These are phyloP conservation scores for Glonium stellatum DNA, from an alignment of 495 filamentous ascomycete species.

Conservation along the genomic window DNA sequence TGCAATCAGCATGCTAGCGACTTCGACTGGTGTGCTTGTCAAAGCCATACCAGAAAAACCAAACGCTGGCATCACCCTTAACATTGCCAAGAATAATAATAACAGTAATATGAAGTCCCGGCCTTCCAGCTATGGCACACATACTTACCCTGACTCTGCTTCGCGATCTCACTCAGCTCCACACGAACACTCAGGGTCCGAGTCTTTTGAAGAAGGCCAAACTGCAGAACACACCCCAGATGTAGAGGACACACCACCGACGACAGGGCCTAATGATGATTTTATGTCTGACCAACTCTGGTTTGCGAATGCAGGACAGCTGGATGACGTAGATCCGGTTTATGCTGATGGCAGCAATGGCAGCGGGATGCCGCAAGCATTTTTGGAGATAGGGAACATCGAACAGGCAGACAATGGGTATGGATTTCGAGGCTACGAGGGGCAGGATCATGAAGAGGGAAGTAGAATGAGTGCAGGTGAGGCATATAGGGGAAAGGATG, in stretches of 20 bases:
- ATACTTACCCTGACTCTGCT: slow-evolving; percentile 1
- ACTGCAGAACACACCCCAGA: slow-evolving; percentile 1
- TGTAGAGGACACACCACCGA: not conserved
- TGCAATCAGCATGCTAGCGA: slow-evolving; percentile 27
- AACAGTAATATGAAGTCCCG: not conserved
- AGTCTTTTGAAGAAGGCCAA: slow-evolving; percentile 11
- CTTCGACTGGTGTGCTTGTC: slow-evolving; percentile 23
- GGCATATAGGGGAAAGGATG: too few relatives aligned
- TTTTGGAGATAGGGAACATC: not conserved
- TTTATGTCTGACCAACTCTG: slow-evolving; percentile 1
- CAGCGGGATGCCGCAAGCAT: not conserved
- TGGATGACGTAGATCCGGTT: not conserved
- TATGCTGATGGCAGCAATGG: not conserved
- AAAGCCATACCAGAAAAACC: slow-evolving; percentile 21
- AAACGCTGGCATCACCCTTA: slow-evolving; percentile 13
- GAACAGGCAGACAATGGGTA: not conserved
- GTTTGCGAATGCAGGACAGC: slow-evolving; percentile 2
- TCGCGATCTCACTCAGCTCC: slow-evolving; percentile 7
- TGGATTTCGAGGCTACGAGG: not conserved
- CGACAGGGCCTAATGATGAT: not conserved
- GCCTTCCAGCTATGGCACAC: not conserved
- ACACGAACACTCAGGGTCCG: slow-evolving; percentile 20
- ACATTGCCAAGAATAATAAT: not conserved
- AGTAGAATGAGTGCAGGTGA: too few relatives aligned
- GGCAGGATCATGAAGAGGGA: not conserved